Evolutionary conservation across 2,329 filamentous ascomycete species (phyloP).

Genomic region (Penicillium sp.): DNA sequence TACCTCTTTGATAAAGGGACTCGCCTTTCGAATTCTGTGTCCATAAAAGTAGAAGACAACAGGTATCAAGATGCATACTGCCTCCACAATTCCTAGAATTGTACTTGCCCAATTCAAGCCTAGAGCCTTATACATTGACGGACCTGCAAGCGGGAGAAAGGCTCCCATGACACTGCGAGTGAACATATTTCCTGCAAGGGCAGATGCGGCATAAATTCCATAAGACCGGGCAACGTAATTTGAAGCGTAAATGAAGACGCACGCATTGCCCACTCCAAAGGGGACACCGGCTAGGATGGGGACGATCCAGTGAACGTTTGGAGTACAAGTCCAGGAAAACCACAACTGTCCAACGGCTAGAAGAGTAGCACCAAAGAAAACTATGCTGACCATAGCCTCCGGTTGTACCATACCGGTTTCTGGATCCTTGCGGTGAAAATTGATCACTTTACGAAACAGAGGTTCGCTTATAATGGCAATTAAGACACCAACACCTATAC

Average conservation of each 20-base stretch:
- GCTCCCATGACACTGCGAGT: constrained; percentile 71
- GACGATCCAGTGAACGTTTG: constrained; percentile 76
- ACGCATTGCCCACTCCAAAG: constrained; percentile 74
- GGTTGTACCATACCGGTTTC: constrained; percentile 71
- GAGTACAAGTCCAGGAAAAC: constrained; percentile 84
- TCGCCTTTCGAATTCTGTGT: constrained; percentile 57
- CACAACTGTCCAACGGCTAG: constrained; percentile 76
- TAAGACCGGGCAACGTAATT: constrained; percentile 80
- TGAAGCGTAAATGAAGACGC: constrained; percentile 76
- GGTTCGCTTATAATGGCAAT: constrained; percentile 61
- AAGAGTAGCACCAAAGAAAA: constrained; percentile 74
- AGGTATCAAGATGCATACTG: constrained; percentile 73
- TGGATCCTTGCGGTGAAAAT: constrained; percentile 72
- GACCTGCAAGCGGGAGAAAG: constrained; percentile 72
- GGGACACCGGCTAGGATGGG: constrained; percentile 78
- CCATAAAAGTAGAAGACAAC: constrained; percentile 70
- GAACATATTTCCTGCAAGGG: constrained; percentile 76
- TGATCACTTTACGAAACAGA: constrained; percentile 73
- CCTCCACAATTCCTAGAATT: constrained; percentile 71
- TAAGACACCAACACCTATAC: constrained; percentile 61
- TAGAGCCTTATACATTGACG: constrained; percentile 69
- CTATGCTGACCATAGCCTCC: constrained; percentile 76
- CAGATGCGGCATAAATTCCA: constrained; percentile 76
- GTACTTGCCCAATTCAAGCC: constrained; percentile 78
- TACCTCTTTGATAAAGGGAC: constrained; percentile 49